Percentiles rank a stretch among this genome's conserved stretches.
phyloP scores from a whole-genome alignment of 257 asterid genomes.

The Nicotiana tabacum region DNA sequence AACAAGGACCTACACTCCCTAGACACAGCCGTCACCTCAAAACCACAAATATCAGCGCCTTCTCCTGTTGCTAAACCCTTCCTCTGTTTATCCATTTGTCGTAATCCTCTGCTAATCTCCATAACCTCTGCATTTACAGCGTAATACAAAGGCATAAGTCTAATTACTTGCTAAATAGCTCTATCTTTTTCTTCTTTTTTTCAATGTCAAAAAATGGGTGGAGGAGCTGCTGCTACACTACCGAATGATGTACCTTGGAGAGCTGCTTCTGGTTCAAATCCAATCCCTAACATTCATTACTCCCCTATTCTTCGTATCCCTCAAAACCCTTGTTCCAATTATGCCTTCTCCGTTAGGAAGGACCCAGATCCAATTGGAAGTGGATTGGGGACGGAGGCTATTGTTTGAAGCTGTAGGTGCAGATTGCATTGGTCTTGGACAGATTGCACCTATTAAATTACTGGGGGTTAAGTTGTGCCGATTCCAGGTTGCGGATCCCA shows the following conservation, averaged over 20 bases:
- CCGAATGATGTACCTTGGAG: constrained; percentile 84
- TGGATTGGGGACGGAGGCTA: constrained; percentile 73
- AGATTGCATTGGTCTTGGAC: constrained; percentile 94
- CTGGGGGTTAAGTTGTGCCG: constrained; percentile 60
- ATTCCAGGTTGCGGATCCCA: no score
- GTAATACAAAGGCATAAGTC: no score
- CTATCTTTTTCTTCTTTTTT: no score
- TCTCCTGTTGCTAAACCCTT: no score
- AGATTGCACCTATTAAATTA: constrained; percentile 59
- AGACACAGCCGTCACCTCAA: no score
- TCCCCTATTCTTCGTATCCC: constrained; percentile 77
- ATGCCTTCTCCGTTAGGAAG: constrained; percentile 74
- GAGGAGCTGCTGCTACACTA: constrained; percentile 49
- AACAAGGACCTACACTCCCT: no score
- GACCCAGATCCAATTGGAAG: constrained; percentile 55
- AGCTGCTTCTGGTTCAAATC: constrained; percentile 57
- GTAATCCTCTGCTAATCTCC: no score
- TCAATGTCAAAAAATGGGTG: constrained; percentile 37
- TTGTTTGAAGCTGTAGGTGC: constrained; percentile 92
- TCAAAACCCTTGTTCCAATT: constrained; percentile 53
- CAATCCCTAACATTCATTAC: constrained; percentile 79
- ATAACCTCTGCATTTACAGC: no score
- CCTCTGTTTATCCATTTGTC: no score
- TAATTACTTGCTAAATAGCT: no score
- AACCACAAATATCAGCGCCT: no score